A percentile compares a stretch with the other conserved stretches of the same genome.
Conservation (phyloP, 495 filamentous ascomycete genomes). For the Amphirosellinia nigrospora region DNA sequence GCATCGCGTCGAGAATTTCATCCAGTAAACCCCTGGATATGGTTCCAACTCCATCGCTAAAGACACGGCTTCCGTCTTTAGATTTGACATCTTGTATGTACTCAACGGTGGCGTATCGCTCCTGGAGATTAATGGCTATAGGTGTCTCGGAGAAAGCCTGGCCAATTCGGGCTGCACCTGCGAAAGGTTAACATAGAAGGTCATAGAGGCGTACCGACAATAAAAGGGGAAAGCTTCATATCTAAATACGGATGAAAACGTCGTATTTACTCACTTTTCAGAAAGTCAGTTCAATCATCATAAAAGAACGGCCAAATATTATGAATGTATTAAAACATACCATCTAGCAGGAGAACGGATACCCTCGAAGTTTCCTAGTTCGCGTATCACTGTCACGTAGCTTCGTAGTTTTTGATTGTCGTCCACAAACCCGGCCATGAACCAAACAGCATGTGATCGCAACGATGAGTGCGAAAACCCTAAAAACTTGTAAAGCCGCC, state of each 20-base stretch:
- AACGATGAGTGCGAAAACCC: constrained; percentile 86
- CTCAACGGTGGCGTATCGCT: constrained; percentile 40
- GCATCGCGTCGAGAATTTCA: constrained; percentile 56
- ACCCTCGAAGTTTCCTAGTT: constrained; percentile 67
- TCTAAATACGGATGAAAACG: not conserved
- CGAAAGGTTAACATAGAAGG: not conserved
- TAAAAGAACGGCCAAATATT: not conserved
- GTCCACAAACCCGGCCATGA: constrained; percentile 70
- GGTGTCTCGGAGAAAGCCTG: constrained; percentile 84
- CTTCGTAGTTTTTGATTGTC: constrained; percentile 46
- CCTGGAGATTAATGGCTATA: constrained; percentile 50
- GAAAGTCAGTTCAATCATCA: not conserved
- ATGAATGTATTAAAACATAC: constrained; percentile 11
- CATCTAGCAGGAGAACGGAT: constrained; percentile 72
- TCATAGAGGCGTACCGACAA: not conserved
- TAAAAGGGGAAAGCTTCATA: not conserved
- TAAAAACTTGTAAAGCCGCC: constrained; percentile 68
- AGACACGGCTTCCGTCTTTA: constrained; percentile 54
- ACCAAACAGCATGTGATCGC: constrained; percentile 68
- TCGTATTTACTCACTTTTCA: constrained; percentile 18
- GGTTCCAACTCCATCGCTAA: constrained; percentile 81
- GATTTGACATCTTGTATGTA: constrained; percentile 51
- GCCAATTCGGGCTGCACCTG: constrained; percentile 76
- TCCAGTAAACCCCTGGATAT: constrained; percentile 64
- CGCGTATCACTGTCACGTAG: constrained; percentile 59